These are phyloP conservation scores for Sclerotiophoma versabilis DNA, from an alignment of 2,329 filamentous ascomycete species.

Conservation along the genomic window DNA sequence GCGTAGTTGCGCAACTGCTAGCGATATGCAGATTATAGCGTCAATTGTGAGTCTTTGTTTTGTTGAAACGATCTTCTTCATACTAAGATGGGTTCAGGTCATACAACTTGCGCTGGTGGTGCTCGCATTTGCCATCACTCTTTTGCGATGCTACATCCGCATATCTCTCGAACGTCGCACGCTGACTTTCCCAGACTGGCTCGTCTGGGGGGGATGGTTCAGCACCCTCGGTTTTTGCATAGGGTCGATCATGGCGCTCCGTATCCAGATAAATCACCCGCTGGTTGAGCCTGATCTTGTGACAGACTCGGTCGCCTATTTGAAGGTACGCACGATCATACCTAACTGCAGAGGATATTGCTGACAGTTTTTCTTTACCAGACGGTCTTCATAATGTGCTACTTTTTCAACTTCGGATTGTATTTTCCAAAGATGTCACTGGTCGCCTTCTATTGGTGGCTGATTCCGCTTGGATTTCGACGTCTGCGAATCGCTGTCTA, in stretches of 20 bases:
- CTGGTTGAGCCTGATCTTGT: conserved; percentile 21
- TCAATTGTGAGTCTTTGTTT: conserved; percentile 13
- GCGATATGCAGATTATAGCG: conserved; percentile 14
- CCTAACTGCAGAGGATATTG: neutral
- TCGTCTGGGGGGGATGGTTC: conserved; percentile 31
- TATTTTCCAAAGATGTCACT: conserved; percentile 32
- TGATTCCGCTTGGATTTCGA: conserved; percentile 29
- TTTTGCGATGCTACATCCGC: conserved; percentile 29
- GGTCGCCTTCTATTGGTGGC: conserved; percentile 34
- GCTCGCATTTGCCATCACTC: conserved; percentile 23
- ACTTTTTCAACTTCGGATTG: conserved; percentile 31
- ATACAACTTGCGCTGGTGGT: conserved; percentile 25
- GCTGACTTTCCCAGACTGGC: conserved; percentile 26
- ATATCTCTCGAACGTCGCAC: conserved; percentile 21
- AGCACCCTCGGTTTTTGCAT: conserved; percentile 27
- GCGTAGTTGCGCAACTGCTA: neutral
- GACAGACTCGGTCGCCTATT: conserved; percentile 28
- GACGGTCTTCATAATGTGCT: conserved; percentile 29
- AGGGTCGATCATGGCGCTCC: conserved; percentile 27
- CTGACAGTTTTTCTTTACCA: conserved; percentile 2
- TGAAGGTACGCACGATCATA: conserved; percentile 13
- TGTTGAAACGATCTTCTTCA: neutral
- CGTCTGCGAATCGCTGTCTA: conserved; percentile 29
- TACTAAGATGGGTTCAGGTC: conserved; percentile 13
- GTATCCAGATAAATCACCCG: conserved; percentile 25